phyloP scores from a whole-genome alignment of 2,329 filamentous ascomycete species.

The Bipolaris cookei region DNA sequence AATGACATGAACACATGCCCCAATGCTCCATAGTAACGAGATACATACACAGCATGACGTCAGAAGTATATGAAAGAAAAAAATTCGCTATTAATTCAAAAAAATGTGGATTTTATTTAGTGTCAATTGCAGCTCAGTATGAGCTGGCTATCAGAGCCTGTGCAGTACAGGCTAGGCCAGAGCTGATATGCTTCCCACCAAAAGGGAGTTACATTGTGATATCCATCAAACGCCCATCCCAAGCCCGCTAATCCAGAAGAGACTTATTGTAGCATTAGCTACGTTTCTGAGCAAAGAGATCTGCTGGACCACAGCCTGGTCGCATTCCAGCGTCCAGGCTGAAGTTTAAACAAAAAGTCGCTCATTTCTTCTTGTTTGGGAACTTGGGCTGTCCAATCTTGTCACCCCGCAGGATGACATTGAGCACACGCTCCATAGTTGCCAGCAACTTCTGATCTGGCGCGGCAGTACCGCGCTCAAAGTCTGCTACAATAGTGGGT shows the following conservation, averaged over 20 bases:
- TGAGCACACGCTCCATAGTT: constrained; percentile 82
- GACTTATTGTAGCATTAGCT: constrained; percentile 12
- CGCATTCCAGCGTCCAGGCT: neutral
- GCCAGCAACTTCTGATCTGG: constrained; percentile 84
- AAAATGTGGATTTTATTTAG: constrained; percentile 18
- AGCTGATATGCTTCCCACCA: constrained; percentile 8
- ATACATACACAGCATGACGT: neutral
- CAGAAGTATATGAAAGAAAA: neutral
- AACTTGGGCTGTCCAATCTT: constrained; percentile 88
- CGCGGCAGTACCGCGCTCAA: constrained; percentile 78
- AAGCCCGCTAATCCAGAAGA: constrained; percentile 39
- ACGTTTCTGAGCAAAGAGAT: neutral
- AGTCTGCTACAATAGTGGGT: constrained; percentile 77
- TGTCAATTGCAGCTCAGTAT: constrained; percentile 5
- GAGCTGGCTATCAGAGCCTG: constrained; percentile 3
- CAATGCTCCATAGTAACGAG: neutral
- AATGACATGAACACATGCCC: neutral
- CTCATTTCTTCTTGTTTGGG: constrained; percentile 62
- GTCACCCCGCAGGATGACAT: constrained; percentile 82
- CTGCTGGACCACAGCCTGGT: neutral
- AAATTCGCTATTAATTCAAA: neutral
- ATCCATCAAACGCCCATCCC: constrained; percentile 31
- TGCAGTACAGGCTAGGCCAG: constrained; percentile 5
- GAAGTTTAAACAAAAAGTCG: constrained; percentile 40
- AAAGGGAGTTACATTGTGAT: constrained; percentile 21